phyloP scores from a whole-genome alignment of 2,329 filamentous ascomycete species.

The Aspergillus fumigatiaffinis region DNA sequence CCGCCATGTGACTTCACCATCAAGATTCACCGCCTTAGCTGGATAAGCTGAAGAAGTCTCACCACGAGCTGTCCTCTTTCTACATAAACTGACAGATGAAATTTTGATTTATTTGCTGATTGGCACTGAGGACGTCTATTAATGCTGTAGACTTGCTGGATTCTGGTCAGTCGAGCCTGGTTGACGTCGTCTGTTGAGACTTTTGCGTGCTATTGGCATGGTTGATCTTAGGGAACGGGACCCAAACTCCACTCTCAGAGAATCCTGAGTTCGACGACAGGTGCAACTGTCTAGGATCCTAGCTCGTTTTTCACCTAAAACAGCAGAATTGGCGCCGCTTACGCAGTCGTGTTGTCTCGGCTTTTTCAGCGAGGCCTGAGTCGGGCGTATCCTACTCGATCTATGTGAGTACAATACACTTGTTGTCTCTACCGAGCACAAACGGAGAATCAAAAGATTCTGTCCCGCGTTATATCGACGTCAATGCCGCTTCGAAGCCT shows the following conservation, averaged over 20 bases:
- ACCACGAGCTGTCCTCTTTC: neutral
- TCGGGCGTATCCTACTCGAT: slow-evolving; percentile 23
- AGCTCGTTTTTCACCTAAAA: neutral
- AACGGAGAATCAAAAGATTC: slow-evolving; percentile 1
- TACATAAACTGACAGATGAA: neutral
- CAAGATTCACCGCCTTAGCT: slow-evolving; percentile 19
- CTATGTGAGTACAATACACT: slow-evolving; percentile 24
- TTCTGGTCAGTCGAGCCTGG: neutral
- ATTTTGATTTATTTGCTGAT: slow-evolving; percentile 3
- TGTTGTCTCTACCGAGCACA: neutral
- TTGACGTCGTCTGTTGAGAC: neutral
- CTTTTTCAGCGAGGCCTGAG: slow-evolving; percentile 22
- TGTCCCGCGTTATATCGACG: neutral
- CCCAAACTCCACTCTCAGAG: slow-evolving; percentile 22
- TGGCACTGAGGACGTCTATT: neutral
- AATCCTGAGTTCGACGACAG: slow-evolving; percentile 3
- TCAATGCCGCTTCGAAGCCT: neutral
- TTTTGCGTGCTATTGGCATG: slow-evolving; percentile 5
- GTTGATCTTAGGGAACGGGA: slow-evolving; percentile 19
- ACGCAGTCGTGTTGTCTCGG: slow-evolving; percentile 28
- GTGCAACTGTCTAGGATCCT: neutral
- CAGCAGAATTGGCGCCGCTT: neutral
- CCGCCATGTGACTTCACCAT: slow-evolving; percentile 33
- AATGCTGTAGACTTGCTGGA: neutral
- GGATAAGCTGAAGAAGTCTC: neutral